Evolutionary conservation across 495 filamentous ascomycete species (phyloP).

Genomic region (Penicillium manginii): DNA sequence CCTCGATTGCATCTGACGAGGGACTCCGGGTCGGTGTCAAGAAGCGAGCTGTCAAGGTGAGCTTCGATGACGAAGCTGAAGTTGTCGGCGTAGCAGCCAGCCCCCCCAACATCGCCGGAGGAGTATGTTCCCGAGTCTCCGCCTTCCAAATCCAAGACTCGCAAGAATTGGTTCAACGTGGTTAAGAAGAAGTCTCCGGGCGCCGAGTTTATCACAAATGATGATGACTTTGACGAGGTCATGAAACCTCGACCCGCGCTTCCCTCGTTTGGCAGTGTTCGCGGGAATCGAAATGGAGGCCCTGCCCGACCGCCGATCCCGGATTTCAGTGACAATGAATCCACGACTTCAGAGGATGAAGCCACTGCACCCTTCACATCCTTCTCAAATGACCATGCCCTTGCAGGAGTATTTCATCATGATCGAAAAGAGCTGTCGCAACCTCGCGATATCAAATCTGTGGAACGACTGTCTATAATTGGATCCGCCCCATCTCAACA

Average conservation of each 20-base stretch:
- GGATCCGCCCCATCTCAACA: slow-evolving; percentile 1
- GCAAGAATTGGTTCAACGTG: slow-evolving; percentile 58
- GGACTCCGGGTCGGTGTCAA: slow-evolving; percentile 48
- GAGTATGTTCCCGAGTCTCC: slow-evolving; percentile 55
- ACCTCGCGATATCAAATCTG: slow-evolving; percentile 8
- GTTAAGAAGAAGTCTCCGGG: slow-evolving; percentile 49
- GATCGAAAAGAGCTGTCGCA: slow-evolving; percentile 11
- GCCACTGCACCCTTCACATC: slow-evolving; percentile 26
- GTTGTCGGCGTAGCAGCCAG: slow-evolving; percentile 63
- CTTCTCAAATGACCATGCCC: slow-evolving; percentile 66
- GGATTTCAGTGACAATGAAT: slow-evolving; percentile 44
- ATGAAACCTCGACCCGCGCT: slow-evolving; percentile 78
- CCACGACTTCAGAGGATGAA: slow-evolving; percentile 36
- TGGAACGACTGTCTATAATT: slow-evolving; percentile 22
- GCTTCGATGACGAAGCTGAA: slow-evolving; percentile 78
- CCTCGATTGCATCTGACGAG: slow-evolving; percentile 65
- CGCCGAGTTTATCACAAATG: slow-evolving; percentile 39
- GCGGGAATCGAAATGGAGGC: slow-evolving; percentile 45
- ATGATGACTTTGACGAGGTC: slow-evolving; percentile 63
- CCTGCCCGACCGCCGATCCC: slow-evolving; percentile 21
- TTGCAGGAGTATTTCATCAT: slow-evolving; percentile 60
- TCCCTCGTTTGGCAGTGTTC: slow-evolving; percentile 84
- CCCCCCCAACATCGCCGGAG: slow-evolving; percentile 53
- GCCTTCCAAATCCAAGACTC: slow-evolving; percentile 49
- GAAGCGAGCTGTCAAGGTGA: slow-evolving; percentile 77